Base-by-base conservation (phyloP, 2,329 filamentous ascomycete species). In the Orbilia ellipsospora region DNA sequence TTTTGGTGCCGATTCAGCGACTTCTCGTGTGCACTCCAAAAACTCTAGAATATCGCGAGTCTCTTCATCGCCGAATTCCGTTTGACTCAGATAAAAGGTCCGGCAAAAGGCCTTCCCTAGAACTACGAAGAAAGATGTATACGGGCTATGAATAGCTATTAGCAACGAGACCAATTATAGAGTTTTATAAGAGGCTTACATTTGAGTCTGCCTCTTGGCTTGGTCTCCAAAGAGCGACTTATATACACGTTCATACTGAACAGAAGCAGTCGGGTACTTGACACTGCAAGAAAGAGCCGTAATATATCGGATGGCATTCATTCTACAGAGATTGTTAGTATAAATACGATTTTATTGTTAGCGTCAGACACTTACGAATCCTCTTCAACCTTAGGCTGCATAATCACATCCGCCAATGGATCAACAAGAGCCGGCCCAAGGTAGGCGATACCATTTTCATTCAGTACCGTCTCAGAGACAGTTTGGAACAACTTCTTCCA, bases 371-470 rank as follows among this genome's bases (percentile, higher is more conserved):
- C 70, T 23, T 64, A 74, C 70, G 70, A 74, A 28, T 74, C 63
- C 16, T 52, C 42, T 48, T 74, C 63, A 26, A 74, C 66, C 52
- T 74, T 74, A 57, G 70, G 70, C 44, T 68, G 18, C 31, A 63
- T 63, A 63, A 74, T 74, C 7, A 57, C 28, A 15, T 68, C 70
- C 8, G 70, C 57, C 26, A 74, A 45, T 23, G 70, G 70, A 28
- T 74, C 70, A 40, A 74, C 20, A 8, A 74, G 61, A 36, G 70
- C 70, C 15, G 70, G 70, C 8, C 70, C 70, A 63, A 74, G 50
- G 64, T 74, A 74, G 18, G 70, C 57, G n/a, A 74, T 59, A 16
- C 70, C 70, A 48, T 48, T 59, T 44, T 74, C 70, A 31, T 51
- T 56, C 26, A 59, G 40, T 20, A 74, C 59, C 23, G 63, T 63